phyloP scores from a whole-genome alignment of 2,329 filamentous ascomycete genomes.

The Macrophomina pseudophaseolina region DNA sequence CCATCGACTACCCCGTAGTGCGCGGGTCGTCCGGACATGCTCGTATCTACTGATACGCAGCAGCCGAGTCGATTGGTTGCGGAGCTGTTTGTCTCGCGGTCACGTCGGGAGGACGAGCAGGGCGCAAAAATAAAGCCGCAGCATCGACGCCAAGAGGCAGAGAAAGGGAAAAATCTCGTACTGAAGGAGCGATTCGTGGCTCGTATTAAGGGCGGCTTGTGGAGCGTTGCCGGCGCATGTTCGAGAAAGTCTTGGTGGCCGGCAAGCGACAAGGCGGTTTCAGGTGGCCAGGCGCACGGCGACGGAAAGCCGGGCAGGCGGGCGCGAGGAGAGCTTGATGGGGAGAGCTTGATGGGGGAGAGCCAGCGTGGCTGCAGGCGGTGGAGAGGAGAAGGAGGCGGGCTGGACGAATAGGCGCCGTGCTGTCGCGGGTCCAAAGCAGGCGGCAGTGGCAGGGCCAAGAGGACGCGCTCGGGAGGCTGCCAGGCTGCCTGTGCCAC shows the following conservation, averaged over 20 bases:
- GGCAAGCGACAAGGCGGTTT: constrained; percentile 15
- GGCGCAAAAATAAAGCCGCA: constrained; percentile 9
- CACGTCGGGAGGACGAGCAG: not conserved
- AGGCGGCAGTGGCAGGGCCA: not conserved
- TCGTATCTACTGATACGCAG: constrained; percentile 17
- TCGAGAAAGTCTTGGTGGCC: constrained; percentile 1
- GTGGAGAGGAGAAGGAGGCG: not conserved
- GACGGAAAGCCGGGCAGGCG: constrained; percentile 4
- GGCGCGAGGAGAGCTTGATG: not conserved
- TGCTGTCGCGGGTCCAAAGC: not conserved
- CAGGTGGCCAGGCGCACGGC: constrained; percentile 16
- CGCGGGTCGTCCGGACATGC: constrained; percentile 15
- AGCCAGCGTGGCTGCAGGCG: not conserved
- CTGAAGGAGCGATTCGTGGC: not conserved
- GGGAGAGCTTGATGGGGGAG: not conserved
- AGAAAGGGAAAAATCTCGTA: constrained; percentile 12
- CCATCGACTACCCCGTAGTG: constrained; percentile 8
- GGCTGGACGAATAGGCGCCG: constrained; percentile 13
- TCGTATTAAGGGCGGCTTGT: constrained; percentile 17
- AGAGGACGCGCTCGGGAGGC: not conserved
- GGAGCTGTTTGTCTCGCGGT: constrained; percentile 4
- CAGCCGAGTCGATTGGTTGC: constrained; percentile 5
- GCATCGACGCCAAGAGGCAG: constrained; percentile 10
- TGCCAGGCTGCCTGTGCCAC: constrained; percentile 18
- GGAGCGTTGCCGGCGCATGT: constrained; percentile 7